These are phyloP conservation scores for Dioszegia crocea DNA, from an alignment of 768 basidiomycete genomes.

Conservation along the genomic window DNA sequence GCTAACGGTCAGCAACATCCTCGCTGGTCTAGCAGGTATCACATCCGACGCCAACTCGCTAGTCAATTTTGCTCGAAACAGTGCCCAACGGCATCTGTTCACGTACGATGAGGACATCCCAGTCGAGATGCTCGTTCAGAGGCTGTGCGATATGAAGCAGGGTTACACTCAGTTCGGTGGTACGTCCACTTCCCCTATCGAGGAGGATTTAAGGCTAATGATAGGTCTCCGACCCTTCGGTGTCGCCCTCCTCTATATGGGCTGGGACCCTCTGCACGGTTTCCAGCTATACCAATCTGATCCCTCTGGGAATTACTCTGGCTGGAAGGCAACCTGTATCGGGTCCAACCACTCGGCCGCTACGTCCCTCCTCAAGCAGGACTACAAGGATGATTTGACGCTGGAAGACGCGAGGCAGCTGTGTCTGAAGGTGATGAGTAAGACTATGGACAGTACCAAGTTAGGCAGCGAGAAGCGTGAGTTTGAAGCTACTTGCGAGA, in stretches of 20 bases:
- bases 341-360: conserved; percentile 84
- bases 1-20: conserved; percentile 67
- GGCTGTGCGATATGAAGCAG: conserved; percentile 94
- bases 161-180: conserved; percentile 97
- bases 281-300: conserved; percentile 99
- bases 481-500: conserved; percentile 41
- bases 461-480: conserved; percentile 90
- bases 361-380: conserved; percentile 74
- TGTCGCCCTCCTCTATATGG: conserved; percentile 92
- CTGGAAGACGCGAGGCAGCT: conserved; percentile 90
- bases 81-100: conserved; percentile 82
- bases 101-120: conserved; percentile 96
- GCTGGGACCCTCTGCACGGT: conserved; percentile 89
- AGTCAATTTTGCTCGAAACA: conserved; percentile 85
- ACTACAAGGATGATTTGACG: conserved; percentile 91
- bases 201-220: neutral
- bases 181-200: conserved; percentile 44
- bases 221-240: conserved; percentile 94
- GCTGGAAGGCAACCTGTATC: conserved; percentile 97
- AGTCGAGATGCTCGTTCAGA: conserved; percentile 89
- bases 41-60: conserved; percentile 97
- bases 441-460: conserved; percentile 99
- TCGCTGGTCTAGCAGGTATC: conserved; percentile 89
- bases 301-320: conserved; percentile 95
- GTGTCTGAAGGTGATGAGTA: conserved; percentile 92